Evolutionary conservation across 2,329 filamentous ascomycete genomes (phyloP).

Genomic region (Fusarium sp.): DNA sequence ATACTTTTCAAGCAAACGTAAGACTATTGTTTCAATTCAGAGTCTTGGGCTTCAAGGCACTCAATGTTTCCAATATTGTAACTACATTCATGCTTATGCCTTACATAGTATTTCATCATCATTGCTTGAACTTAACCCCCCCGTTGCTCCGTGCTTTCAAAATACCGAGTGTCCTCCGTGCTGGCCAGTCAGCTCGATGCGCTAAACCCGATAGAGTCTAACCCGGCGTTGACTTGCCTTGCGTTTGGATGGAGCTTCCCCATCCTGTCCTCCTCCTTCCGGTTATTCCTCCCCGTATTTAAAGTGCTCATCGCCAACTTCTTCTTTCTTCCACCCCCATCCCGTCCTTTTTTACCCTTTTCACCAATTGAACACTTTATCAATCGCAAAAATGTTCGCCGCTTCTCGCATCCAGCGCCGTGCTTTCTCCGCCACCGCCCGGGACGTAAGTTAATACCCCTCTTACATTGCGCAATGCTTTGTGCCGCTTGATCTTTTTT

Average conservation of each 20-base stretch:
- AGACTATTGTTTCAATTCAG: too few species aligned
- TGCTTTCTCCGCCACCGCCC: slow-evolving; percentile 83
- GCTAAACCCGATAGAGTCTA: slow-evolving; percentile 21
- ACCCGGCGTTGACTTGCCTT: slow-evolving; percentile 12
- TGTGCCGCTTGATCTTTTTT: slow-evolving; percentile 13
- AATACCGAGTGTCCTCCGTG: slow-evolving; percentile 43
- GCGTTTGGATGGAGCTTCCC: slow-evolving; percentile 31
- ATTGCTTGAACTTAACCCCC: neutral
- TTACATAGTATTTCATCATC: neutral
- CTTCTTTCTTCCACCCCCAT: slow-evolving; percentile 38
- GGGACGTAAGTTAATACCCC: slow-evolving; percentile 68
- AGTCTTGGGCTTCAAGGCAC: too few species aligned
- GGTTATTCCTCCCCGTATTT: slow-evolving; percentile 40
- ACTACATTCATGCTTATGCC: neutral
- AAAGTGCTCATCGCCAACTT: slow-evolving; percentile 42
- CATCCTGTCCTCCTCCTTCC: slow-evolving; percentile 28
- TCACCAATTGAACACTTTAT: slow-evolving; percentile 39
- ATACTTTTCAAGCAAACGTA: too few species aligned
- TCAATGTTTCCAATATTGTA: neutral
- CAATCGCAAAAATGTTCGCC: slow-evolving; percentile 74
- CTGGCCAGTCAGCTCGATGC: slow-evolving; percentile 28
- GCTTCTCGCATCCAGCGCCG: slow-evolving; percentile 77
- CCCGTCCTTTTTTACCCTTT: slow-evolving; percentile 39
- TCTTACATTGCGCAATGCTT: slow-evolving; percentile 21
- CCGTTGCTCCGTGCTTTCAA: slow-evolving; percentile 31